Percentiles rank a stretch among this genome's conserved stretches.
These are phyloP conservation scores for Areca catechu DNA, from an alignment of 176 grass and related monocot genomes.

Conservation along the genomic window DNA sequence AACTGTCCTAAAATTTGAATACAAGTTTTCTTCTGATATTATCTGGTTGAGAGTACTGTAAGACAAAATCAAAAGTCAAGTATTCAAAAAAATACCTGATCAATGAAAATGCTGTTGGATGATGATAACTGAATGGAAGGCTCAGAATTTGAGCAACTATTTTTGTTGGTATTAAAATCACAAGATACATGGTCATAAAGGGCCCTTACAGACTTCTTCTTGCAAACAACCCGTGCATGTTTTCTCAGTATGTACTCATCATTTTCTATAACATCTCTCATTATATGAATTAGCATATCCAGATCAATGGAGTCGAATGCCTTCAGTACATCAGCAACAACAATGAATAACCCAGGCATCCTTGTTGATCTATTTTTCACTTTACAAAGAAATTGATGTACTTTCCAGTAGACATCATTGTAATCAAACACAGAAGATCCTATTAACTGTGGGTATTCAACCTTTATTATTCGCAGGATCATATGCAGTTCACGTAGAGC, in stretches of 20 bases:
- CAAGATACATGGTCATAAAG: conserved; percentile 36
- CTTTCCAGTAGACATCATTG: conserved; percentile 50
- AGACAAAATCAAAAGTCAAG: too few relatives aligned
- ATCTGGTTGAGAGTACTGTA: too few relatives aligned
- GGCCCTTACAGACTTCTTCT: conserved; percentile 24
- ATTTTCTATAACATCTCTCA: conserved; percentile 37
- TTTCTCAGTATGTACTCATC: conserved; percentile 54
- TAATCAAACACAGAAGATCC: conserved; percentile 94
- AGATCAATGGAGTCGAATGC: conserved; percentile 77
- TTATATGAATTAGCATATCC: conserved; percentile 52
- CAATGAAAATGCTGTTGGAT: conserved; percentile 48
- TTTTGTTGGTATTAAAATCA: conserved; percentile 29
- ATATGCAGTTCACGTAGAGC: conserved; percentile 34
- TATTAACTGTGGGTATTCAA: conserved; percentile 60
- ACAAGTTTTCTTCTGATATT: too few relatives aligned
- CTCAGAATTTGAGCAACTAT: conserved; percentile 9
- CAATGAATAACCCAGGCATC: conserved; percentile 52
- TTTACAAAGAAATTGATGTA: conserved; percentile 46
- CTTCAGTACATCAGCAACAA: conserved; percentile 87
- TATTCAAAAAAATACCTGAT: conserved; percentile 50
- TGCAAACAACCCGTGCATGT: conserved; percentile 37
- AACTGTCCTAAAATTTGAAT: too few relatives aligned
- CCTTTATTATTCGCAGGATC: conserved; percentile 49
- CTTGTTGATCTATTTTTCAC: conserved; percentile 26
- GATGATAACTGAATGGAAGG: conserved; percentile 53